Evolutionary conservation across 2,329 filamentous ascomycete species (phyloP), one percentile per base, ranked within the genome.

Genomic region (Pseudogymnoascus sp.): DNA sequence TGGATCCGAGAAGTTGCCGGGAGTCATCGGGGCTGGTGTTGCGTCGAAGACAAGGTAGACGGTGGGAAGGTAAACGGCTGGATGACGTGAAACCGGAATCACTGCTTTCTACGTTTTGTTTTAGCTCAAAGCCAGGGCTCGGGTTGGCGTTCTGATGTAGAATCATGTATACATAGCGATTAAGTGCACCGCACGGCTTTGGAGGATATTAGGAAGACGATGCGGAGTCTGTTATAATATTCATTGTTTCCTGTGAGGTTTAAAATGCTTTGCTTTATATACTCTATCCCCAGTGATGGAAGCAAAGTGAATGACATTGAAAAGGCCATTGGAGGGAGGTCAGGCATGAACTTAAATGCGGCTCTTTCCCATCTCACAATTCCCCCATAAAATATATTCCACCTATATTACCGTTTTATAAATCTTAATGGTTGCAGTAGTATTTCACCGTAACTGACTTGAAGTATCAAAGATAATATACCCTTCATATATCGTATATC

Each of bases 21-120:
- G 92, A 70, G 93, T 99, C 8, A 93, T 99, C 75, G 91, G 92
- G n/a, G 95, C 95, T 59, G 95, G 95, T 67, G 93, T 99, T 38
- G 90, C 88, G 68, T 84, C 86, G 35, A 91, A 87, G 76, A 44
- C 68, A 26, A 71, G 72, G 67, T 73, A 70, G 64, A 31, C 13
- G 59, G 23, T 40, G 59, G 36, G 59, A 23, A 19, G 23, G 38
- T 38, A 42, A 61, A 61, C 35, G 59, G 33, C 35, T 26, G 33
- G 59, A 61, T 42, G 59, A 61, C 33, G 59, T 38, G 33, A 40
- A 61, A 42, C 50, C 50, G 38, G 59, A 61, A 61, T 17, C 38
- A 42, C 33, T 61, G 19, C 33, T 40, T 42, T 17, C 33, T 40
- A 38, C 38, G 59, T 61, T 61, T 61, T 38, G 59, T 42, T 38